phyloP scores from a whole-genome alignment of 495 filamentous ascomycete species.

The Aspergillus steynii region DNA sequence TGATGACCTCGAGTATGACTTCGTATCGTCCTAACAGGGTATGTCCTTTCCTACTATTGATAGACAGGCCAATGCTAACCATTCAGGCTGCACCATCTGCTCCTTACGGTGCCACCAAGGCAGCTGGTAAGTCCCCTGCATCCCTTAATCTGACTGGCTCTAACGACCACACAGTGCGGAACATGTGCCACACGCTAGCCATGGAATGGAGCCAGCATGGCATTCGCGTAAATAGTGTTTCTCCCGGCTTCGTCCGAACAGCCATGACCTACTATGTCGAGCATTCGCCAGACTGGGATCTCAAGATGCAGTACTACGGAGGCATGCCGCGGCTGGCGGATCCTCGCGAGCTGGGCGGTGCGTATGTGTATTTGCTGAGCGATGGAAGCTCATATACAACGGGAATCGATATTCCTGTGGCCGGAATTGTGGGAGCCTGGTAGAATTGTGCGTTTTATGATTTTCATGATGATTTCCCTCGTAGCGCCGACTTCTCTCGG shows the following conservation, averaged over 20 bases:
- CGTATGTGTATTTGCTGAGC: conserved; percentile 44
- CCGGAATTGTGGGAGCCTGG: conserved; percentile 33
- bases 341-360: conserved; percentile 41
- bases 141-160: too few species aligned
- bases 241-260: conserved; percentile 40
- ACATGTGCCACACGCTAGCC: conserved; percentile 43
- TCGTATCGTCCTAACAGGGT: conserved; percentile 48
- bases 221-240: conserved; percentile 46
- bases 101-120: conserved; percentile 35
- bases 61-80: background rate
- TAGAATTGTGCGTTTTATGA: background rate
- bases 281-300: conserved; percentile 39
- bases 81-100: conserved; percentile 32
- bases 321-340: conserved; percentile 41
- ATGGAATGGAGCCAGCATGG: conserved; percentile 50
- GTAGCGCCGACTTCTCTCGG: conserved; percentile 2
- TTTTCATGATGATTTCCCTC: background rate
- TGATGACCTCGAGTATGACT: conserved; percentile 49
- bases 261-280: conserved; percentile 43
- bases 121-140: conserved; percentile 7
- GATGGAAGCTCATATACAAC: conserved; percentile 43
- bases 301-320: conserved; percentile 48
- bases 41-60: background rate
- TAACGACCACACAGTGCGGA: conserved; percentile 17
- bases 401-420: conserved; percentile 41